Percentiles rank a stretch among this genome's conserved stretches.
Conservation (phyloP, 768 basidiomycete species). For the Panellus pusillus region DNA sequence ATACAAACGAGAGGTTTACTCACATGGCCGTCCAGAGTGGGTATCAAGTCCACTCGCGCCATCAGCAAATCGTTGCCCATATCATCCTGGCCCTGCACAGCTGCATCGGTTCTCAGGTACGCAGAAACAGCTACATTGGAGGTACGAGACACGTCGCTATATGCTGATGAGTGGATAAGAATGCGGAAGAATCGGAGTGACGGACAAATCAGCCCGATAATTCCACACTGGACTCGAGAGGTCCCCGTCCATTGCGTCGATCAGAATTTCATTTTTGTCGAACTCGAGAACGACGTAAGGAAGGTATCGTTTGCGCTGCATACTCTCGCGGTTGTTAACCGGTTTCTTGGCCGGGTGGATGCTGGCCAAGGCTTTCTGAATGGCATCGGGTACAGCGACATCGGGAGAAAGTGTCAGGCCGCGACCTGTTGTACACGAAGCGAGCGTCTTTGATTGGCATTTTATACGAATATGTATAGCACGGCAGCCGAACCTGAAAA, state of each 20-base stretch:
- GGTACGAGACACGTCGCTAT: constrained; percentile 91
- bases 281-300: constrained; percentile 98
- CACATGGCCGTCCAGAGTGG: constrained; percentile 77
- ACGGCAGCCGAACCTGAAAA: constrained; percentile 69
- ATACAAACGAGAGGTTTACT: constrained; percentile 24
- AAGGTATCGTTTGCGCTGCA: constrained; percentile 89
- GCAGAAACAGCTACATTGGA: constrained; percentile 91
- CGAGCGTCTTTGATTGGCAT: too few species aligned
- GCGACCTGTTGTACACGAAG: constrained; percentile 49
- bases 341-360: constrained; percentile 54
- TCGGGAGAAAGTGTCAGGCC: constrained; percentile 81
- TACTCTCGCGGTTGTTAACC: constrained; percentile 81
- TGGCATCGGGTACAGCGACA: constrained; percentile 76
- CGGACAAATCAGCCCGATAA: constrained; percentile 93
- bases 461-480: not conserved
- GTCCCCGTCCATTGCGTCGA: constrained; percentile 96
- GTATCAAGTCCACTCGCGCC: constrained; percentile 88
- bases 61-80: constrained; percentile 98
- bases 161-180: constrained; percentile 5
- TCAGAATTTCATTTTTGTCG: constrained; percentile 95
- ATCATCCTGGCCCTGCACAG: constrained; percentile 75
- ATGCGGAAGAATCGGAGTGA: constrained; percentile 20
- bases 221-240: constrained; percentile 90
- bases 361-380: constrained; percentile 76
- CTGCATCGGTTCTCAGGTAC: constrained; percentile 82